Evolutionary conservation across 1,139 yeast species (phyloP), one percentile per base, ranked within the genome.

Genomic region (Sugiyamaella xylanicola): DNA sequence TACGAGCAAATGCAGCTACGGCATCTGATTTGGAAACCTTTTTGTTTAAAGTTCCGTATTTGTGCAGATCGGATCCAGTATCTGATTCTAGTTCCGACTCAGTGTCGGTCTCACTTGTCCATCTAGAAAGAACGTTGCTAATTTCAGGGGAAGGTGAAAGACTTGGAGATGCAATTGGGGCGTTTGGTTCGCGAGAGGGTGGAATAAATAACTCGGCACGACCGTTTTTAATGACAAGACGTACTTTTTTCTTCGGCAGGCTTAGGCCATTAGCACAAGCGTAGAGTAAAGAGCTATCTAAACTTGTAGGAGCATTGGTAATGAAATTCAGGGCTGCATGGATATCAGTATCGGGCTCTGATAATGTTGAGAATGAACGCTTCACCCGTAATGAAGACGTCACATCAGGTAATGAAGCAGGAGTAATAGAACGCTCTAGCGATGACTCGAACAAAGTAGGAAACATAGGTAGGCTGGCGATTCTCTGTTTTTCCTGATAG

Each of bases 1-100:
- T 56, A 19, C 64, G 60, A 4, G 70, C 70, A 56, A 67, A 67
- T n/a, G 68, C 71, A 7, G 68, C 59, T 11, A 67, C 57, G 9
- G 71, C 71, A 49, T 67, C 69, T 22, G 56, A 54, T 15, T 41
- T 50, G 35, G 53, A 27, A 13, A 41, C 45, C 32, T 42, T 48
- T n/a, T 32, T 40, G 43, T 44, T 43, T 27, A 45, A 36, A 19
- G 48, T 37, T 27, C 46, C 53, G 37, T 53, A 53, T 16, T 36
- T 35, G 51, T 43, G 53, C 16, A 60, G 53, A 15, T 63, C 65
- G 32, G 61, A 56, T 15, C 61, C 66, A 11, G 48, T 19, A 41
- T 53, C 59, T 3, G 58, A 46, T 11, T 50, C 58, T 17, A 44
- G 44, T 9, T 42, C 56, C 1, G 53, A 50, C 25, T 50, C 53